Percentiles rank a stretch among this genome's conserved stretches.
Evolutionary conservation across 2,329 filamentous ascomycete genomes (phyloP).

Genomic region (Aspergillus latus): DNA sequence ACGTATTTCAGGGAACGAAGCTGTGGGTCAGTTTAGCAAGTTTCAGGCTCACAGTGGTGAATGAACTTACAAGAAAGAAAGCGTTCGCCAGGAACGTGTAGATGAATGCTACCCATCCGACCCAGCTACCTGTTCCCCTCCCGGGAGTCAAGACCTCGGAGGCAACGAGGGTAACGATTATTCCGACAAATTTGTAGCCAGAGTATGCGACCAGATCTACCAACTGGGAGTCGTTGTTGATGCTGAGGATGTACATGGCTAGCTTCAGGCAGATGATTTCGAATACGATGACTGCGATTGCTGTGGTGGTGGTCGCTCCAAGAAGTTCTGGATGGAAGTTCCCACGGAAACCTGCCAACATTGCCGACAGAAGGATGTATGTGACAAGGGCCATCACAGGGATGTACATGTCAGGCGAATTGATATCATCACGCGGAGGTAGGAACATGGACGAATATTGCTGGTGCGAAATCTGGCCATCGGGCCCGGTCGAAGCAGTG

Average conservation of each 20-base stretch:
- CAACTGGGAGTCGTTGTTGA: slow-evolving; percentile 90
- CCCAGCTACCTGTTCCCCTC: slow-evolving; percentile 80
- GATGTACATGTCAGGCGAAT: slow-evolving; percentile 99
- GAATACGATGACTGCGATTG: slow-evolving; percentile 76
- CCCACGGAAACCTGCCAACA: slow-evolving; percentile 84
- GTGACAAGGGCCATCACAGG: slow-evolving; percentile 97
- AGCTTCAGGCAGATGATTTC: slow-evolving; percentile 90
- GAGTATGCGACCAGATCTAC: slow-evolving; percentile 94
- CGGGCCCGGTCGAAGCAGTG: slow-evolving; percentile 42
- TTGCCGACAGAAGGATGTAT: slow-evolving; percentile 89
- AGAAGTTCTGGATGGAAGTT: slow-evolving; percentile 93
- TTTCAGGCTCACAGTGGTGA: neutral
- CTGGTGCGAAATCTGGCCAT: slow-evolving; percentile 64
- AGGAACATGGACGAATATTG: slow-evolving; percentile 64
- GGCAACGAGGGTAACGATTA: slow-evolving; percentile 82
- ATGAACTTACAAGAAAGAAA: slow-evolving; percentile 77
- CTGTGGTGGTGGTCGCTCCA: slow-evolving; percentile 82
- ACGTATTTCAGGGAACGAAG: slow-evolving; percentile 96
- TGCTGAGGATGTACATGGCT: slow-evolving; percentile 89
- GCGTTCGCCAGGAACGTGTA: slow-evolving; percentile 95
- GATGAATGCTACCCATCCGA: slow-evolving; percentile 82
- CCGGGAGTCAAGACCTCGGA: slow-evolving; percentile 78
- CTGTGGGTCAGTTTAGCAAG: slow-evolving; percentile 45
- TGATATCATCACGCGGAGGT: slow-evolving; percentile 90
- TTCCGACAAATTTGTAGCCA: slow-evolving; percentile 97